phyloP scores from a whole-genome alignment of 768 basidiomycete genomes.

The Gymnopilus dilepis region DNA sequence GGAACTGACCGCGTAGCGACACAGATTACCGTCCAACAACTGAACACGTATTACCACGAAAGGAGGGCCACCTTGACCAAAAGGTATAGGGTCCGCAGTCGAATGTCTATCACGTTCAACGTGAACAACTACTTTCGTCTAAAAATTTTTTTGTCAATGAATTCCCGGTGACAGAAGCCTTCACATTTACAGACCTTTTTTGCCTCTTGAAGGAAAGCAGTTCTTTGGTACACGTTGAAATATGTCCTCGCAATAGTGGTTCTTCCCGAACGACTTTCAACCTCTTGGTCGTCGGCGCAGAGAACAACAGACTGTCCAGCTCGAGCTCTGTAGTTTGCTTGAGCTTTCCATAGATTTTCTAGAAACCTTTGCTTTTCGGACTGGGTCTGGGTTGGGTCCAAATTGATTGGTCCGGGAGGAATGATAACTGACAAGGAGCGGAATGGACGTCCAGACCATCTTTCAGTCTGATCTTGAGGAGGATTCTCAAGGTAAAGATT shows the following conservation, averaged over 20 bases:
- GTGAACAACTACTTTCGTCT: conserved; percentile 91
- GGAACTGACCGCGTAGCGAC: conserved; percentile 77
- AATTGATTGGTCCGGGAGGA: conserved; percentile 68
- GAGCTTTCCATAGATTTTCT: conserved; percentile 87
- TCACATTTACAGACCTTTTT: conserved; percentile 66
- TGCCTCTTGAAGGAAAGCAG: conserved; percentile 74
- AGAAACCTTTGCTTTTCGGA: conserved; percentile 82
- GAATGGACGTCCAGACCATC: conserved; percentile 88
- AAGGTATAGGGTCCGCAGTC: conserved; percentile 76
- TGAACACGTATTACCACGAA: conserved; percentile 84
- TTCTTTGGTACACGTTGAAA: conserved; percentile 87
- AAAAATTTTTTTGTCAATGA: conserved; percentile 12
- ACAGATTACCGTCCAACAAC: conserved; percentile 83
- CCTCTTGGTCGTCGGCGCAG: conserved; percentile 73
- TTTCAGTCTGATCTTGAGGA: conserved; percentile 80
- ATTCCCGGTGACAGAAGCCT: conserved; percentile 3
- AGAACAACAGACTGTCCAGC: conserved; percentile 76
- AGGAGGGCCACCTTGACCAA: conserved; percentile 72
- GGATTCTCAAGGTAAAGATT: conserved; percentile 85
- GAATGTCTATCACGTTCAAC: conserved; percentile 83
- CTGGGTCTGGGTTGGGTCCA: conserved; percentile 69
- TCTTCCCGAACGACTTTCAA: conserved; percentile 68
- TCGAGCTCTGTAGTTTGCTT: conserved; percentile 79
- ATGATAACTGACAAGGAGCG: conserved; percentile 79
- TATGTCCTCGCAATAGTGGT: conserved; percentile 78